Conservation (phyloP, 768 basidiomycete species). For the Porpolomopsis calyptriformis region DNA sequence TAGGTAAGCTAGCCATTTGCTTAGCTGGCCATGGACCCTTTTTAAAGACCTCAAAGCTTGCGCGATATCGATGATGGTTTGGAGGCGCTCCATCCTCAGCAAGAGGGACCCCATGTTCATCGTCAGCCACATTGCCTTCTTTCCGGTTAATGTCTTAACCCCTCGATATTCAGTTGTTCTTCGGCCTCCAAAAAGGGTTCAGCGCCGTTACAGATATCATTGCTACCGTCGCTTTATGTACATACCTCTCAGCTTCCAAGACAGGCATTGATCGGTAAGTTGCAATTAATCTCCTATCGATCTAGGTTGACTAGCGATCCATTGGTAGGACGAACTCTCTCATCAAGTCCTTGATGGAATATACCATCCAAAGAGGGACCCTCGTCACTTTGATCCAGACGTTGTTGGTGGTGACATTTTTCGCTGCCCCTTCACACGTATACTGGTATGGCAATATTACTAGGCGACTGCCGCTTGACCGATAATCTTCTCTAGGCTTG, state of each 20-base stretch:
- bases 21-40: background rate
- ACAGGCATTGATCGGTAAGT: constrained; percentile 30
- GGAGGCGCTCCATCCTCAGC: constrained; percentile 2
- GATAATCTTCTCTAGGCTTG: too few species aligned
- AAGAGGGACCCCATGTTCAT: constrained; percentile 15
- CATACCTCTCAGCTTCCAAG: constrained; percentile 25
- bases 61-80: constrained; percentile 8
- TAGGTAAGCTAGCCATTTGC: constrained; percentile 5
- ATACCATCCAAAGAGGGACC: constrained; percentile 32
- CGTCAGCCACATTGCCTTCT: constrained; percentile 14
- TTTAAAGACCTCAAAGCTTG: constrained; percentile 4
- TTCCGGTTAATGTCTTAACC: background rate
- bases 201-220: constrained; percentile 33
- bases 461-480: too few species aligned
- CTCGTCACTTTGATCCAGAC: constrained; percentile 36
- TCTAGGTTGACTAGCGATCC: background rate
- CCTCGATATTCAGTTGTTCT: constrained; percentile 25
- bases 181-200: constrained; percentile 36
- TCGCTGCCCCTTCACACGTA: constrained; percentile 23
- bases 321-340: constrained; percentile 27
- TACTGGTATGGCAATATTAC: constrained; percentile 32
- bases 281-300: background rate
- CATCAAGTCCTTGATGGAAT: constrained; percentile 30
- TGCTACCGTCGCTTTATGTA: constrained; percentile 36
- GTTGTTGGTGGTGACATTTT: constrained; percentile 32